A percentile compares a stretch with the other conserved stretches of the same genome.
Evolutionary conservation across 2,329 filamentous ascomycete species (phyloP).

Genomic region (Fusarium sp.): DNA sequence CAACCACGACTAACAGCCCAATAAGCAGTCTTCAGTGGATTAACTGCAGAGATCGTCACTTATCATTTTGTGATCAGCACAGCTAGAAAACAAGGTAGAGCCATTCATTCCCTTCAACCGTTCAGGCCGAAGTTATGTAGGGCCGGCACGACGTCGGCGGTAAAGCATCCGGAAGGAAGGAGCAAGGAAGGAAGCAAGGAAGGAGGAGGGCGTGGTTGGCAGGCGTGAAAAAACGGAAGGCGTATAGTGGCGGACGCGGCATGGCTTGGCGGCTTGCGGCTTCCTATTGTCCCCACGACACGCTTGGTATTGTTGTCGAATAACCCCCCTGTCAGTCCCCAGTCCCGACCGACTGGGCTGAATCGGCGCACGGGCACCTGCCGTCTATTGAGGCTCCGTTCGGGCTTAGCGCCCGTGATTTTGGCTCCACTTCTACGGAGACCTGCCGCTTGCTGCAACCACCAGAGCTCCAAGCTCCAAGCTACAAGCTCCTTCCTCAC

Average conservation of each 20-base stretch:
- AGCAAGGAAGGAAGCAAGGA: constrained; percentile 1
- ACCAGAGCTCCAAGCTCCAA: constrained; percentile 3
- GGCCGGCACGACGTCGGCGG: constrained; percentile 17
- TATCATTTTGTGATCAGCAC: constrained; percentile 7
- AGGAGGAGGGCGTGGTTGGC: constrained; percentile 10
- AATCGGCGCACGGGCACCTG: constrained; percentile 28
- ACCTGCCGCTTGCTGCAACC: constrained; percentile 21
- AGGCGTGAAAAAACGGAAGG: constrained; percentile 15
- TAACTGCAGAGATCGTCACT: constrained; percentile 4
- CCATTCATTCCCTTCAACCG: neutral
- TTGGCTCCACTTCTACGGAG: constrained; percentile 32
- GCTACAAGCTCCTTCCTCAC: neutral
- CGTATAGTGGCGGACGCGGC: constrained; percentile 19
- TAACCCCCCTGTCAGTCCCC: constrained; percentile 20
- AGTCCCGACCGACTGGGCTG: constrained; percentile 40
- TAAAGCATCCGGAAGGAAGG: no score
- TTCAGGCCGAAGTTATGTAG: neutral
- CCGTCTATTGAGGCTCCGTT: constrained; percentile 45
- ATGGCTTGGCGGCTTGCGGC: constrained; percentile 28
- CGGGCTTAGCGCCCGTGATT: constrained; percentile 46
- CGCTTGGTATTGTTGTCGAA: constrained; percentile 50
- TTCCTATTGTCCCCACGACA: constrained; percentile 48
- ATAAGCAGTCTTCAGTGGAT: neutral
- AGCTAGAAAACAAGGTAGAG: constrained; percentile 2
- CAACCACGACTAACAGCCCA: constrained; percentile 1